Evolutionary conservation across 192 early-diverging fungal species (phyloP), one percentile per base, ranked within the genome.

Genomic region (Linnemannia exigua): DNA sequence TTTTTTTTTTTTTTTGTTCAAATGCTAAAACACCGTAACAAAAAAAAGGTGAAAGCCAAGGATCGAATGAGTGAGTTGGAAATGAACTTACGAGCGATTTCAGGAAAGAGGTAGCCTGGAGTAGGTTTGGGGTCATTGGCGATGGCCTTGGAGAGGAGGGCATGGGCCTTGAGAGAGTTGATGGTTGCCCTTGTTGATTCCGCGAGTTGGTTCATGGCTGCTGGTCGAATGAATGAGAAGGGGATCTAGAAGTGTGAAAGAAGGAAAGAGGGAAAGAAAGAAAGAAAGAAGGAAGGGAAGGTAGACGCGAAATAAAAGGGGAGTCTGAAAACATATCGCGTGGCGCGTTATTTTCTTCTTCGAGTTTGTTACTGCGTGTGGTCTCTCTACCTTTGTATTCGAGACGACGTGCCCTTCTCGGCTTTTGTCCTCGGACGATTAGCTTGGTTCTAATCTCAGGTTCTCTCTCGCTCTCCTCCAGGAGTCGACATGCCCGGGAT

Each of bases 121-220:
- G 84, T 86, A n/a, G 84, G 84, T 19, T 86, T 86, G 2, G 77
- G 14, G 70, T 86, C 84, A 73, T 86, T 86, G 1, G 79, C 67
- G 31, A 86, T 38, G 25, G 84, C 84, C 61, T 86, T 86, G n/a
- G 78, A 61, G 38, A 86, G 47, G 38, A 86, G 74, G 17, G 84
- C 75, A 77, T 86, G 78, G 12, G 78, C 41, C 51, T 76, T 79
- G 75, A 86, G 76, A 61, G 78, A 76, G 63, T 70, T 63, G 41
- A 86, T 86, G 69, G 84, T 80, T 5, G 84, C 66, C n/a, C 69
- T 70, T 1, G 79, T 86, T 17, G 79, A 77, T 41, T 86, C 74
- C 16, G 83, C 70, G 22, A 85, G 28, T 52, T 85, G 82, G 67
- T 84, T 84, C 82, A 84, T 84, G 46, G 58, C 0, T 61, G 58